These are phyloP conservation scores for Allium fistulosum DNA, from an alignment of 106 monocot species.

Conservation along the genomic window DNA sequence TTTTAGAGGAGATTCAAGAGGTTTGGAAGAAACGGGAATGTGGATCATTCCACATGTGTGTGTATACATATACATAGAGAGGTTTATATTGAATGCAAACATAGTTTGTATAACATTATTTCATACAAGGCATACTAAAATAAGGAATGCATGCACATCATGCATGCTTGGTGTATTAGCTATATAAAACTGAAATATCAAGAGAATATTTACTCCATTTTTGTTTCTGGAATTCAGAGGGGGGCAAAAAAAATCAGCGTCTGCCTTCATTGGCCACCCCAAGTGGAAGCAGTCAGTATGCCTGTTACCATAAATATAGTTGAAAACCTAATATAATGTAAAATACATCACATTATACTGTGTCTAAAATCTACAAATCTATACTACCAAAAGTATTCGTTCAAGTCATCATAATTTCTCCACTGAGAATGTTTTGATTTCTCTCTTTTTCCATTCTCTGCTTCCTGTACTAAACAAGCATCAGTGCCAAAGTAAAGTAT, in stretches of 20 bases:
- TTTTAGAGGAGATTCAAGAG: too few relatives aligned
- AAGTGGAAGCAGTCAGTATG: conserved; percentile 73
- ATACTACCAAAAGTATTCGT: conserved; percentile 61
- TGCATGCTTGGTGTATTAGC: too few relatives aligned
- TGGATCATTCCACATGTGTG: too few relatives aligned
- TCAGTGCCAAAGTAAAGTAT: not conserved
- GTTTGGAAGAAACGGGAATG: too few relatives aligned
- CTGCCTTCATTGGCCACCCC: conserved; percentile 91
- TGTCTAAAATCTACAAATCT: too few relatives aligned
- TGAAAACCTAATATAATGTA: not conserved
- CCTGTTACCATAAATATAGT: conserved; percentile 21
- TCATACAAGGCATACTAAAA: too few relatives aligned
- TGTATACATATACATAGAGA: too few relatives aligned
- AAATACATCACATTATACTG: not conserved
- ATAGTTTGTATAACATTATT: too few relatives aligned
- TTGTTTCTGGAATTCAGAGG: conserved; percentile 3
- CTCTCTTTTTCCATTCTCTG: conserved; percentile 58
- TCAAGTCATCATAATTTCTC: conserved; percentile 97
- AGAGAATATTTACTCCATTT: too few relatives aligned
- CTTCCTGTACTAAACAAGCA: conserved; percentile 45
- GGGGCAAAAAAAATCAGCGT: conserved; percentile 83
- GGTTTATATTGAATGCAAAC: too few relatives aligned
- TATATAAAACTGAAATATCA: too few relatives aligned
- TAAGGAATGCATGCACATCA: too few relatives aligned
- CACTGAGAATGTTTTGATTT: conserved; percentile 84